Evolutionary conservation across 345 rosid genomes (phyloP), one percentile per base, ranked within the genome.

Genomic region (Murraya koenigii): DNA sequence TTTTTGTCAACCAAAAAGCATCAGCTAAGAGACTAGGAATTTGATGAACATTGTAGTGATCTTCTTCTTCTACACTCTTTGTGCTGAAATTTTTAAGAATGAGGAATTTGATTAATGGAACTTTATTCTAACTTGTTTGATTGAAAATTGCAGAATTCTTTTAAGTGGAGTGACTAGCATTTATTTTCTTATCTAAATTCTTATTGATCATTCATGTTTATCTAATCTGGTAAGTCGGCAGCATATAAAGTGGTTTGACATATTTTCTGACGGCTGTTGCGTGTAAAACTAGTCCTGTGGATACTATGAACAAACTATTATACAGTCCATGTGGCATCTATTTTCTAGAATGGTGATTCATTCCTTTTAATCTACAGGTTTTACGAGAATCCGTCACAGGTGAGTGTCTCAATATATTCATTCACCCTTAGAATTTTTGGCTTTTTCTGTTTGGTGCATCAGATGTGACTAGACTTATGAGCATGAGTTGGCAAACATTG

Each of bases 361-460:
- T 80, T 71, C 59, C 58, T 75, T 62, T 20, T 58, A 47, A 72
- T 75, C 61, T 78, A 58, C 89, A 95, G 98, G 89, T 88, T 73
- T 71, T 92, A 65, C 90, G 97, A 74, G 98, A 95, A 88, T 86
- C 98, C 78, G 86, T 83, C 80, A 88, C 86, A 84, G 91, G 97
- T 95, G 85, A 85, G 87, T 61, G 11, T 76, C 82, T 72, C 35
- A 39, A 59, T 17, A 23, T 15, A 39, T 60, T 75, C 36, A 60
- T 69, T 67, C 25, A 39, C 15, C 47, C 78, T 71, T 26, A 11
- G 63, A 69, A 41, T 47, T 25, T 75, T 54, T n/a, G 30, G 63
- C 25, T 25, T 44, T 23, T 76, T 58, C 1, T 64, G 41, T 64
- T 74, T 67, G 20, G 35, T 78, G 32, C 22, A 9, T 67, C 7